Percentiles rank a stretch among this genome's conserved stretches.
Conservation (phyloP, 177 flowering plant genomes). For the Tripterygium wilfordii region DNA sequence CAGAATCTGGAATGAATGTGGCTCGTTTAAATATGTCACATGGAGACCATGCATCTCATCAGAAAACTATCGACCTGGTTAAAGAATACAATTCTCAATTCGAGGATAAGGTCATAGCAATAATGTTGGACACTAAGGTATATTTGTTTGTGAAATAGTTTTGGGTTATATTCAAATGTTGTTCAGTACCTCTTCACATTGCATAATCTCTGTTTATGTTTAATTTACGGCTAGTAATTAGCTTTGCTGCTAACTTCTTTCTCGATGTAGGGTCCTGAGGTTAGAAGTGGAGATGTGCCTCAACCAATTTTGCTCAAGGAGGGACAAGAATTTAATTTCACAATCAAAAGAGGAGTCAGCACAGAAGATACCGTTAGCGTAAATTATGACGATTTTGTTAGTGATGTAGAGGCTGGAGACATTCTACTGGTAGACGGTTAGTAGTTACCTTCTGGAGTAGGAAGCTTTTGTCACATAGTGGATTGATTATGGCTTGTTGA, state of each 20-base stretch:
- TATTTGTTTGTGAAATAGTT: slow-evolving; percentile 1
- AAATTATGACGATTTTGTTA: slow-evolving; percentile 92
- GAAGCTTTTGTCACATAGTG: neutral
- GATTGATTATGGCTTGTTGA: no score
- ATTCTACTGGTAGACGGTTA: slow-evolving; percentile 89
- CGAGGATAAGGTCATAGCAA: slow-evolving; percentile 76
- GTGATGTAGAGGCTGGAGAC: slow-evolving; percentile 92
- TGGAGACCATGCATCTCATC: slow-evolving; percentile 96
- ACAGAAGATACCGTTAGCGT: slow-evolving; percentile 83
- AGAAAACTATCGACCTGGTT: slow-evolving; percentile 84
- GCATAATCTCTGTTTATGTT: no score
- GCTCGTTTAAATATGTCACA: slow-evolving; percentile 99
- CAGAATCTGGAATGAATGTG: slow-evolving; percentile 93
- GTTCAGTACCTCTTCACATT: no score
- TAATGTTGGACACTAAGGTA: slow-evolving; percentile 99
- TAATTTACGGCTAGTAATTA: neutral
- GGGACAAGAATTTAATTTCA: slow-evolving; percentile 88
- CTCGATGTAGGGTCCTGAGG: slow-evolving; percentile 99
- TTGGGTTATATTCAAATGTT: no score
- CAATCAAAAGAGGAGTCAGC: slow-evolving; percentile 86
- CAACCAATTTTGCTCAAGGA: slow-evolving; percentile 73
- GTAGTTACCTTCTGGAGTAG: slow-evolving; percentile 6
- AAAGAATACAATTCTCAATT: slow-evolving; percentile 90
- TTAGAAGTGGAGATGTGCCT: slow-evolving; percentile 96
- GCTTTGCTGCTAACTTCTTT: slow-evolving; percentile 2